Percentiles rank a stretch among this genome's conserved stretches.
These are phyloP conservation scores for Sextonia rubra DNA, from an alignment of 164 flowering plant species.

Conservation along the genomic window DNA sequence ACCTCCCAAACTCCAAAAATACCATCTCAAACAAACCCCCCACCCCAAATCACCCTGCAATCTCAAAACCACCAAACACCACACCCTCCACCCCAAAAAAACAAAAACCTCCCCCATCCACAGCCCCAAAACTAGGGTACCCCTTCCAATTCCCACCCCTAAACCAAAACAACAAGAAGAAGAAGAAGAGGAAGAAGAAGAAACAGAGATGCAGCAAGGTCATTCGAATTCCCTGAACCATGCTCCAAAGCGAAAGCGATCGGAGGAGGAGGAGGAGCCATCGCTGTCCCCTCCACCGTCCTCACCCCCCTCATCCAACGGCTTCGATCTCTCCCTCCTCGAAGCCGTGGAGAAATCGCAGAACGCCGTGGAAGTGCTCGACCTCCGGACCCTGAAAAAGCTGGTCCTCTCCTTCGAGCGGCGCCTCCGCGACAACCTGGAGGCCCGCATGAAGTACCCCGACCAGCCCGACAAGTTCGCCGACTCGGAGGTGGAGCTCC, in stretches of 20 bases:
- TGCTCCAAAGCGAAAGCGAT: constrained; percentile 24
- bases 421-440: constrained; percentile 83
- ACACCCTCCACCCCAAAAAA: too few relatives aligned
- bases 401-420: constrained; percentile 87
- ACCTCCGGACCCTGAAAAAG: constrained; percentile 67
- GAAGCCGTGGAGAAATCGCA: constrained; percentile 94
- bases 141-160: too few relatives aligned
- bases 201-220: not conserved
- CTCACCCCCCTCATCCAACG: not conserved
- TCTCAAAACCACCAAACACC: too few relatives aligned
- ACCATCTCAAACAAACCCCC: too few relatives aligned
- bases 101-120: too few relatives aligned
- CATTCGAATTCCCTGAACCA: constrained; percentile 10
- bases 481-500: constrained; percentile 90
- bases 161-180: too few relatives aligned
- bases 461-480: constrained; percentile 86
- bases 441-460: constrained; percentile 87
- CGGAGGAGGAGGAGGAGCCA: not conserved
- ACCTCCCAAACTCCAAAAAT: too few relatives aligned
- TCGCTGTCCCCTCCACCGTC: not conserved
- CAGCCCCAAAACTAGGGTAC: too few relatives aligned
- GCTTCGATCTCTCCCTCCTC: constrained; percentile 73
- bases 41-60: too few relatives aligned
- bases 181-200: too few relatives aligned
- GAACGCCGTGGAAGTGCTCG: constrained; percentile 60